These are phyloP conservation scores for Nemania diffusa DNA, from an alignment of 2,329 filamentous ascomycete genomes.

Conservation along the genomic window DNA sequence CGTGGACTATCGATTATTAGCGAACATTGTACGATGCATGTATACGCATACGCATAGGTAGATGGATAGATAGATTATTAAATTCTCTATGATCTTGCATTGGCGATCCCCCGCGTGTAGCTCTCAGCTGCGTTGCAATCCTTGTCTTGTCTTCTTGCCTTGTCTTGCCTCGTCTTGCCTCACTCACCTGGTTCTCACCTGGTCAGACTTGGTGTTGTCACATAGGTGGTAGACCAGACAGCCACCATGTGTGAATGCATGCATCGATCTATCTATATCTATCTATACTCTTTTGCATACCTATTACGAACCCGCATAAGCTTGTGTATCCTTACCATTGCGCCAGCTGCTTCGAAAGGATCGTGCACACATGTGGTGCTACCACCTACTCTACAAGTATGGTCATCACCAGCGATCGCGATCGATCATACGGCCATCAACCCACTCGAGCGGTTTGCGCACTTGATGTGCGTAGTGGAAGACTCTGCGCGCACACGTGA, in stretches of 20 bases:
- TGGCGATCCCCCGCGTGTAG: conserved; percentile 31
- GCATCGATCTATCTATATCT: not conserved
- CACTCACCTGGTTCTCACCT: not conserved
- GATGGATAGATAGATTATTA: conserved; percentile 8
- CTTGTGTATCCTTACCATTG: not conserved
- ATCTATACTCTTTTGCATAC: conserved; percentile 4
- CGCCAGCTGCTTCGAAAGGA: conserved; percentile 1
- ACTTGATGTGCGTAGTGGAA: not conserved
- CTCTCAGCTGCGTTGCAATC: conserved; percentile 6
- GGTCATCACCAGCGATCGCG: not conserved
- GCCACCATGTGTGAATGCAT: not conserved
- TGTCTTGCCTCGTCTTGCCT: conserved; percentile 1
- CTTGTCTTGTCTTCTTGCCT: conserved; percentile 2
- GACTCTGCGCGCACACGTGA: conserved; percentile 12
- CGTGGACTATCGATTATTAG: conserved; percentile 29
- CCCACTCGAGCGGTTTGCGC: not conserved
- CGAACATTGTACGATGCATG: conserved; percentile 28
- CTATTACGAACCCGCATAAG: not conserved
- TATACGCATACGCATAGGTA: not conserved
- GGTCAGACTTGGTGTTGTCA: not conserved
- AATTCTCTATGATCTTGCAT: conserved; percentile 28
- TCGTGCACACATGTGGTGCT: not conserved
- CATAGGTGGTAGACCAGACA: not conserved
- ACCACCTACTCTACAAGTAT: not conserved
- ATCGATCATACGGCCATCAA: conserved; percentile 3